Evolutionary conservation across 192 early-diverging fungal genomes (phyloP).

Genomic region (Linnemannia elongata): DNA sequence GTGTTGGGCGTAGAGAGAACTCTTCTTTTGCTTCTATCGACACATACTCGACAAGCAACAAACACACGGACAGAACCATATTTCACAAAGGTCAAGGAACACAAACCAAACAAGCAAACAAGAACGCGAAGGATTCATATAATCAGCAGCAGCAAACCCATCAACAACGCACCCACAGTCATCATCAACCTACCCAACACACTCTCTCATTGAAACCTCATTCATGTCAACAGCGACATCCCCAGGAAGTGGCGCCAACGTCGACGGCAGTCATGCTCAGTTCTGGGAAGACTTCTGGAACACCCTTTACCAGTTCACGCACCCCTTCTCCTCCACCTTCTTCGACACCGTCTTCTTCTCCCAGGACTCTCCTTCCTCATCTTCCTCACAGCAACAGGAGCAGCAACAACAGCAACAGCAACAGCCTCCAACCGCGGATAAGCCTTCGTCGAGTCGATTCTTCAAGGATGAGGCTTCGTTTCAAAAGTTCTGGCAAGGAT

Average conservation of each 20-base stretch:
- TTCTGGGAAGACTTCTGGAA: conserved; percentile 59
- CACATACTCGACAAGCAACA: background rate
- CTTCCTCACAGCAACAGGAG: background rate
- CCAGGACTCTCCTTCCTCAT: background rate
- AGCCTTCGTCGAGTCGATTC: background rate
- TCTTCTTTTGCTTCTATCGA: background rate
- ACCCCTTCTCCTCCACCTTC: conserved; percentile 54
- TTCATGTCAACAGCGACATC: conserved; percentile 4
- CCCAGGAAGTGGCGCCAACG: background rate
- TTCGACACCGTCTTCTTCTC: conserved; percentile 46
- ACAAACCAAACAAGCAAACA: background rate
- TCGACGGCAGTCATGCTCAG: conserved; percentile 1
- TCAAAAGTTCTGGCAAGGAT: conserved; percentile 47
- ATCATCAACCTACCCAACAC: background rate
- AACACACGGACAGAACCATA: background rate
- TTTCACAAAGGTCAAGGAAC: background rate
- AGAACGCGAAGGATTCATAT: background rate
- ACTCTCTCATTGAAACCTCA: background rate
- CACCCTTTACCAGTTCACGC: conserved; percentile 52
- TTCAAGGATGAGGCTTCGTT: conserved; percentile 33
- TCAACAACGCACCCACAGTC: background rate
- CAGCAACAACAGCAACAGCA: background rate
- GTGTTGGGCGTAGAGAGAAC: background rate
- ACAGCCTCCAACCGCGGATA: background rate
- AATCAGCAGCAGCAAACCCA: background rate